Evolutionary conservation across 2,329 filamentous ascomycete genomes (phyloP).

Genomic region (Penicillium digitatum): DNA sequence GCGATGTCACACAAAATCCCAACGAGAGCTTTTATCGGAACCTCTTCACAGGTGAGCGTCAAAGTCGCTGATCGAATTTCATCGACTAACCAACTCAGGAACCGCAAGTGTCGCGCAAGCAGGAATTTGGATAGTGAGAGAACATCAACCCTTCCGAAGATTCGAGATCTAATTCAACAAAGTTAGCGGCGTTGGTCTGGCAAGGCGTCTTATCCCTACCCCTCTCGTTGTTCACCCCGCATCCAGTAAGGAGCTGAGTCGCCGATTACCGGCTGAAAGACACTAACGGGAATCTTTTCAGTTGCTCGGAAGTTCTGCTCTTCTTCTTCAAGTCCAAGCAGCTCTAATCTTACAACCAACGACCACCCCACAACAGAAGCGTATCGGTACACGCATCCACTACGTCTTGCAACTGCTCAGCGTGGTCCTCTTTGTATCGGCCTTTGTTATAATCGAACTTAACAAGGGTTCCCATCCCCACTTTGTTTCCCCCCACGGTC

Average conservation of each 20-base stretch:
- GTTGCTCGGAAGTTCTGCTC: slow-evolving; percentile 52
- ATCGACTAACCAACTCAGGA: slow-evolving; percentile 48
- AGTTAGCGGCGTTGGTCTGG: slow-evolving; percentile 74
- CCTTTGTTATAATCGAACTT: slow-evolving; percentile 51
- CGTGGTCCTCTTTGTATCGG: slow-evolving; percentile 38
- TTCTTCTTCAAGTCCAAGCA: slow-evolving; percentile 73
- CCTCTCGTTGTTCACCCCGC: slow-evolving; percentile 79
- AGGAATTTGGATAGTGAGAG: slow-evolving; percentile 64
- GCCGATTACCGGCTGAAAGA: too few species aligned
- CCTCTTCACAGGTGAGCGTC: slow-evolving; percentile 63
- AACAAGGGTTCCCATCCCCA: slow-evolving; percentile 71
- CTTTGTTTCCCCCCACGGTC: slow-evolving; percentile 76
- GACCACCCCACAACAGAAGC: slow-evolving; percentile 70
- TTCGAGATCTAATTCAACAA: slow-evolving; percentile 1
- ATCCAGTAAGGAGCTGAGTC: slow-evolving; percentile 62
- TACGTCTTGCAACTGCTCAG: slow-evolving; percentile 62
- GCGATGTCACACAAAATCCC: slow-evolving; percentile 68
- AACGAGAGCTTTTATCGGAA: slow-evolving; percentile 64
- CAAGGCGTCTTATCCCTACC: slow-evolving; percentile 65
- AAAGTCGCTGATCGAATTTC: neutral
- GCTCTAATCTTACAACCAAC: slow-evolving; percentile 87
- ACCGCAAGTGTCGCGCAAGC: slow-evolving; percentile 77
- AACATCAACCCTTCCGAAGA: neutral
- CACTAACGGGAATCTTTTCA: slow-evolving; percentile 36
- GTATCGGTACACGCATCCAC: slow-evolving; percentile 60